Base-by-base conservation (phyloP, 768 basidiomycete genomes). In the Paxillus involutus region DNA sequence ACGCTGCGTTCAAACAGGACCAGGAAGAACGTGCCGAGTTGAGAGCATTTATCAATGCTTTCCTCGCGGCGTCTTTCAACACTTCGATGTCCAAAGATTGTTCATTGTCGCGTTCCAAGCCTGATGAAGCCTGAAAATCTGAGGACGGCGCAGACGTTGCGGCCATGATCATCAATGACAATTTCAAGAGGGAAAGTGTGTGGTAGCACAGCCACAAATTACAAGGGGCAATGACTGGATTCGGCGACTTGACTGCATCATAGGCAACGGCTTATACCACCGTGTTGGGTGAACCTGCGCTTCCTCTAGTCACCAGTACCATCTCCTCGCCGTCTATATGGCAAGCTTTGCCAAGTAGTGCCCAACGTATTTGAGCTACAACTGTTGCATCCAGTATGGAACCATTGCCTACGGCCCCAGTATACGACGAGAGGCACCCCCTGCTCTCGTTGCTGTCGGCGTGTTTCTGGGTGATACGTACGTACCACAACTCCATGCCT, bases 381-480 rank as follows among this genome's bases (percentile, higher is more conserved):
- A 16, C 44, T 13, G 35, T 39, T 1, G 16, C 17, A 21, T 32
- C 52, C 56, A 61, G 51, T 54, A 71, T 71, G 70, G 69, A 72
- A 1, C 19, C 63, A 2, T 21, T 50, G 3, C 13, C 48, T 2
- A 59, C 61, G 17, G 50, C 44, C 35, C 59, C 59, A 29, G 65
- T 61, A 36, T 59, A 65, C 30, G 61, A 70, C 46, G 77, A 78
- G 58, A 74, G 78, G 53, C 91, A 92, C 61, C 90, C 91, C 11
- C 73, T 93, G 24, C 77, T 92, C 45, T 86, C 88, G 12, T 73
- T 93, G 41, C 73, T 91, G 21, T 88, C 89, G 17, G 89, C 91
- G 7, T 89, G 80, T 63, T 92, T 92, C 70, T 92, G 90, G 88
- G 88, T 88, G 24, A 82, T 91, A 47, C 59, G 91, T 93, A 67